Evolutionary conservation across 2,329 filamentous ascomycete genomes (phyloP).

Genomic region (Rhexocercosporidium sp.): DNA sequence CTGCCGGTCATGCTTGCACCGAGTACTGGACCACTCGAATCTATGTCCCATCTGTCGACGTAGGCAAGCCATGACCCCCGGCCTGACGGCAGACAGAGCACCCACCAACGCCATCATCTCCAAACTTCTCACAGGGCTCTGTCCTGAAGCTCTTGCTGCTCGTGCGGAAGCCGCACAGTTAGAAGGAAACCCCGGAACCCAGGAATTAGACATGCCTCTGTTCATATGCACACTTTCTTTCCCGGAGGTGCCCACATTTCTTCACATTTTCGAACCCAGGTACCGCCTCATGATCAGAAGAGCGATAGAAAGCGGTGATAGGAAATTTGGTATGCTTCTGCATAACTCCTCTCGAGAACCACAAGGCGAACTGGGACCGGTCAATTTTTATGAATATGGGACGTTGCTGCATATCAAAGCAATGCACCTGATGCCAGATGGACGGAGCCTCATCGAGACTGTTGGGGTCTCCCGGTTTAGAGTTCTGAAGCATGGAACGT

Average conservation of each 20-base stretch:
- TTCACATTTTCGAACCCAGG: slow-evolving; percentile 91
- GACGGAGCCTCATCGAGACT: slow-evolving; percentile 81
- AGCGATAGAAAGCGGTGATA: slow-evolving; percentile 69
- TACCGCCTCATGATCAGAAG: slow-evolving; percentile 90
- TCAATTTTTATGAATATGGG: slow-evolving; percentile 74
- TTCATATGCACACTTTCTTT: slow-evolving; percentile 86
- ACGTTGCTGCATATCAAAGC: slow-evolving; percentile 79
- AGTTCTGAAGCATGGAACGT: slow-evolving; percentile 64
- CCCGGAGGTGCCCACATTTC: slow-evolving; percentile 81
- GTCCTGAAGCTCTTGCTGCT: slow-evolving; percentile 65
- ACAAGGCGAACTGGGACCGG: slow-evolving; percentile 57
- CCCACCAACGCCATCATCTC: slow-evolving; percentile 67
- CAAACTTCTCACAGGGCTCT: slow-evolving; percentile 70
- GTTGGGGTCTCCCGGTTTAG: slow-evolving; percentile 78
- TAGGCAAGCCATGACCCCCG: slow-evolving; percentile 56
- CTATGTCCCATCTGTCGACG: slow-evolving; percentile 83
- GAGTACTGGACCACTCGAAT: slow-evolving; percentile 76
- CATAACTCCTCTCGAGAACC: slow-evolving; percentile 60
- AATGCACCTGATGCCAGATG: slow-evolving; percentile 76
- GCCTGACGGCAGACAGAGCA: slow-evolving; percentile 41
- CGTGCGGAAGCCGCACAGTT: slow-evolving; percentile 57
- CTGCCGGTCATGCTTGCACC: slow-evolving; percentile 78
- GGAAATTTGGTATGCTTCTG: slow-evolving; percentile 86
- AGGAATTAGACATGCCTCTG: slow-evolving; percentile 68
- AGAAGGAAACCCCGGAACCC: slow-evolving; percentile 61